phyloP scores from a whole-genome alignment of 805 yeast genomes.

The Wickerhamiella vanderwaltii region DNA sequence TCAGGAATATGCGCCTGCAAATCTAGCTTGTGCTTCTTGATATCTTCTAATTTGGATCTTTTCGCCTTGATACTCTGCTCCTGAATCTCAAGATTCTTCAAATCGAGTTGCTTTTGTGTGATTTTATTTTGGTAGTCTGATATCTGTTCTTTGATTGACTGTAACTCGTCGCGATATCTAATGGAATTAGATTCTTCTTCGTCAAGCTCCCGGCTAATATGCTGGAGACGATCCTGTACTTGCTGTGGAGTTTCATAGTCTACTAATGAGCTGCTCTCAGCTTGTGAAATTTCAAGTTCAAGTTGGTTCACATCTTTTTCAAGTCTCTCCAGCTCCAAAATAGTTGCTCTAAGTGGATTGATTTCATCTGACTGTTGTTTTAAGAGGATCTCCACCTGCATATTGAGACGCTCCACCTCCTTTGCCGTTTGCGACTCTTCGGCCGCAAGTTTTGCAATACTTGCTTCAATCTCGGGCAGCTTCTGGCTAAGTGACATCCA shows the following conservation, averaged over 20 bases:
- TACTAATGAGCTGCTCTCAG: slow-evolving; percentile 1
- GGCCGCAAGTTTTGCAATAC: neutral
- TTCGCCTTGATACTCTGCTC: slow-evolving; percentile 11
- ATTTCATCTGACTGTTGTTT: neutral
- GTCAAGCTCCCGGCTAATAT: slow-evolving; percentile 3
- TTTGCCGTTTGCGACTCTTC: neutral
- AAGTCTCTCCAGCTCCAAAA: neutral
- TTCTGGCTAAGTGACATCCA: slow-evolving; percentile 7
- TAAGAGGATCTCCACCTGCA: neutral
- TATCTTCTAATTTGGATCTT: slow-evolving; percentile 5
- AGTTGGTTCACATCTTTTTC: neutral
- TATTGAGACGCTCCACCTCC: neutral
- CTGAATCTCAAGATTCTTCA: slow-evolving; percentile 14
- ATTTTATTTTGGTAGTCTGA: neutral
- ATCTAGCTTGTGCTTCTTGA: slow-evolving; percentile 6
- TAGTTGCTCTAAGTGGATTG: neutral
- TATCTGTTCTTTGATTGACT: neutral
- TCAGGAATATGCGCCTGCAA: neutral
- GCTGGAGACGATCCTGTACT: slow-evolving; percentile 16
- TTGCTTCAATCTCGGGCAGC: neutral
- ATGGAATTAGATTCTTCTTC: slow-evolving; percentile 10
- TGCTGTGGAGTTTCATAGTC: slow-evolving; percentile 10
- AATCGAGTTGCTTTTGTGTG: slow-evolving; percentile 8
- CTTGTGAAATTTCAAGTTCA: neutral
- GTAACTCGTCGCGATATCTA: neutral